These are phyloP conservation scores for Persicaria maculosa DNA, from an alignment of 148 eudicot genomes.

Conservation along the genomic window DNA sequence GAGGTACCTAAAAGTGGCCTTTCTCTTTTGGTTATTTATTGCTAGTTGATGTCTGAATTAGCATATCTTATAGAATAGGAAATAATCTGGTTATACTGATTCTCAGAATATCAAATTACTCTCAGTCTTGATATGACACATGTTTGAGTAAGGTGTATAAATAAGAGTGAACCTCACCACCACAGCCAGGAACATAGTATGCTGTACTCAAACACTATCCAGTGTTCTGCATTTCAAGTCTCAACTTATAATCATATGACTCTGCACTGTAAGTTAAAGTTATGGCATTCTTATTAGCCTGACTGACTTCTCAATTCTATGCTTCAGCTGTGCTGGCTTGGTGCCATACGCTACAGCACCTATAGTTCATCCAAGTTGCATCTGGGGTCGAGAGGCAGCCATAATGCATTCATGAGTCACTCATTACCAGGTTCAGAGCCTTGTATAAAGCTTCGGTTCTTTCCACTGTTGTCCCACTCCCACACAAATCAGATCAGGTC, in stretches of 20 bases:
- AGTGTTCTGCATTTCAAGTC: too few relatives aligned
- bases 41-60: too few relatives aligned
- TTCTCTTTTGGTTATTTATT: background rate
- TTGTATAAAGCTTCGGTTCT: conserved; percentile 4
- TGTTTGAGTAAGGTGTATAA: background rate
- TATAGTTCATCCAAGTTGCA: conserved; percentile 10
- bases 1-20: background rate
- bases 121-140: too few relatives aligned
- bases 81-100: too few relatives aligned
- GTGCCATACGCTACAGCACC: background rate
- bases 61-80: too few relatives aligned
- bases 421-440: conserved; percentile 5
- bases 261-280: too few relatives aligned
- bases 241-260: too few relatives aligned
- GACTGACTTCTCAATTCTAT: too few relatives aligned
- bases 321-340: background rate
- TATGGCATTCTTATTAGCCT: too few relatives aligned
- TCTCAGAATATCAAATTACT: too few relatives aligned
- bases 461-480: background rate
- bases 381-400: background rate
- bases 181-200: background rate
- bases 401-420: background rate
- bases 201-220: too few relatives aligned
- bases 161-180: background rate
- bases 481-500: too few relatives aligned